These are phyloP conservation scores for Bacidia rubella DNA, from an alignment of 495 filamentous ascomycete genomes.

Conservation along the genomic window DNA sequence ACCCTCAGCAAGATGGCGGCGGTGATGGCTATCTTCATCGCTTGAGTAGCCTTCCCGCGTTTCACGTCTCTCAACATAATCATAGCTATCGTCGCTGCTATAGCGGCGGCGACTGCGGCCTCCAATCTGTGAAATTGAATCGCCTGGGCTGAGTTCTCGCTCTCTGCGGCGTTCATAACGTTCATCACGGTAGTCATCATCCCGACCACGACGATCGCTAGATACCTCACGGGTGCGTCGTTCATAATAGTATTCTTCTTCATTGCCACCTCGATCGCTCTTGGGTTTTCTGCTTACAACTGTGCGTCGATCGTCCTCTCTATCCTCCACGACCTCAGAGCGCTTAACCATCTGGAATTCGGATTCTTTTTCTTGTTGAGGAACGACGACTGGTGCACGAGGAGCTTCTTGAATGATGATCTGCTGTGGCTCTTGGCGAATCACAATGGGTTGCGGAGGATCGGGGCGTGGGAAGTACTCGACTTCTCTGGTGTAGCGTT, in stretches of 20 bases:
- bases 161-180: slow-evolving; percentile 39
- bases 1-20: slow-evolving; percentile 75
- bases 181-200: slow-evolving; percentile 56
- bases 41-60: slow-evolving; percentile 25
- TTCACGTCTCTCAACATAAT: slow-evolving; percentile 40
- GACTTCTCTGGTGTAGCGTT: slow-evolving; percentile 50
- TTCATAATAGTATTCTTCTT: slow-evolving; percentile 23
- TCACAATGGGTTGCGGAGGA: slow-evolving; percentile 47
- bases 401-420: slow-evolving; percentile 64
- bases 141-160: slow-evolving; percentile 44
- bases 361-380: slow-evolving; percentile 39
- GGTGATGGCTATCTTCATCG: slow-evolving; percentile 48
- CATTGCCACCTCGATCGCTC: slow-evolving; percentile 28
- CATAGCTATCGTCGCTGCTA: slow-evolving; percentile 53
- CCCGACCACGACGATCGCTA: slow-evolving; percentile 25
- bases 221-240: slow-evolving; percentile 26
- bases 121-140: slow-evolving; percentile 41
- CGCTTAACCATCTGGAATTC: slow-evolving; percentile 56
- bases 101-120: slow-evolving; percentile 26
- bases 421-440: slow-evolving; percentile 55
- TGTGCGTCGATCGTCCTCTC: neutral
- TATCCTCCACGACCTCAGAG: slow-evolving; percentile 29
- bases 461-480: slow-evolving; percentile 51
- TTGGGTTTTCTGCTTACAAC: slow-evolving; percentile 18
- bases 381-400: slow-evolving; percentile 51